These are phyloP conservation scores for Beta macrorhiza DNA, from an alignment of 179 eudicot species.

Conservation along the genomic window DNA sequence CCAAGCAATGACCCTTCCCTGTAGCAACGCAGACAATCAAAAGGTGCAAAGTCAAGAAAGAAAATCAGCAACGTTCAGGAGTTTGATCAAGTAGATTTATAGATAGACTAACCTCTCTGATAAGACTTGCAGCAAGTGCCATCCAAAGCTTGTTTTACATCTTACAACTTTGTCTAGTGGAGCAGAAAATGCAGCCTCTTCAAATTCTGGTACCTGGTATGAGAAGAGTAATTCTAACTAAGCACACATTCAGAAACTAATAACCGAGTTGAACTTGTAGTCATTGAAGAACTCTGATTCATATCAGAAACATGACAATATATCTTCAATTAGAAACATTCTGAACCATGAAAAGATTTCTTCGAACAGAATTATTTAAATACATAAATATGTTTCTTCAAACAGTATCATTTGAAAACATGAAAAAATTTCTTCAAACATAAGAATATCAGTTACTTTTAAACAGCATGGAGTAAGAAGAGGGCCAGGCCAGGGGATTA, in stretches of 20 bases:
- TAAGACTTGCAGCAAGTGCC: constrained; percentile 93
- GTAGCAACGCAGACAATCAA: constrained; percentile 10
- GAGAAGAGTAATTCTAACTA: constrained; percentile 1
- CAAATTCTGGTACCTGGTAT: constrained; percentile 88
- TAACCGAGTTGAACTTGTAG: too few relatives aligned
- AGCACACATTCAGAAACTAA: background rate
- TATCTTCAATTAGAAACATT: too few relatives aligned
- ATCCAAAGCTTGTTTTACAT: constrained; percentile 92
- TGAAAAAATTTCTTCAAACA: background rate
- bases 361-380: background rate
- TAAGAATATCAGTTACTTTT: background rate
- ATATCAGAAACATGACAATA: too few relatives aligned
- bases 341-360: too few relatives aligned
- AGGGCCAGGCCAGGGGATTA: background rate
- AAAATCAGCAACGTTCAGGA: constrained; percentile 8
- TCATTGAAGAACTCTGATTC: too few relatives aligned
- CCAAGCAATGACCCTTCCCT: constrained; percentile 16
- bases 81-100: constrained; percentile 3
- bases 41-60: background rate
- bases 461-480: background rate
- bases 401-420: background rate
- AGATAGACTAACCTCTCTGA: constrained; percentile 67
- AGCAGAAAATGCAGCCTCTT: constrained; percentile 94
- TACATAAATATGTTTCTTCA: background rate
- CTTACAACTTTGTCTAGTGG: constrained; percentile 67